Conservation (phyloP, 2,329 filamentous ascomycete species). For the Penicillium verrucosum region DNA sequence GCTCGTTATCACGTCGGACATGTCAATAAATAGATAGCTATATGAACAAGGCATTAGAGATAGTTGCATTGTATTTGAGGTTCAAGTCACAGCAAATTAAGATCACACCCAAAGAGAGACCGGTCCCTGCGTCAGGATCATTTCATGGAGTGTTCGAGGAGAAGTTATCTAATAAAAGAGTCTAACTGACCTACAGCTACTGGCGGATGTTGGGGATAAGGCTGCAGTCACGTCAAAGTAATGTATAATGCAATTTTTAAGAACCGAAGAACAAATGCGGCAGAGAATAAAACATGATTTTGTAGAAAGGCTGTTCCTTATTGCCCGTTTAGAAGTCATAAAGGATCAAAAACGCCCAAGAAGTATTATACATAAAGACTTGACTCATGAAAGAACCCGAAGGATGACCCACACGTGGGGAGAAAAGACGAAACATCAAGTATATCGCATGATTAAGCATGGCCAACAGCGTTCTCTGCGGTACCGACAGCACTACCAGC, state of each 20-base stretch:
- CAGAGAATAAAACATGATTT: neutral
- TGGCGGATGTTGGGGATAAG: neutral
- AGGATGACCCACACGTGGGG: neutral
- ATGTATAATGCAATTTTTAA: neutral
- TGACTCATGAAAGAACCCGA: neutral
- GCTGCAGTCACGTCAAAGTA: neutral
- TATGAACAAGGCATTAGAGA: neutral
- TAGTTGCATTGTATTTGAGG: no score
- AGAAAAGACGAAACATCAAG: neutral
- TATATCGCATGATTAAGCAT: slow-evolving; percentile 1
- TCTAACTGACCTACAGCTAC: neutral
- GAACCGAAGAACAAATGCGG: neutral
- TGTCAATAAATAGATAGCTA: neutral
- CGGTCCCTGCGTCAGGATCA: neutral
- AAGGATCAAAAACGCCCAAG: slow-evolving; percentile 4
- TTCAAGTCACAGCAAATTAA: neutral
- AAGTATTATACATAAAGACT: slow-evolving; percentile 15
- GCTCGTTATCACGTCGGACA: neutral
- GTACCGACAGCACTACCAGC: slow-evolving; percentile 12
- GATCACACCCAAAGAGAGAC: neutral
- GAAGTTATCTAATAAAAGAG: no score
- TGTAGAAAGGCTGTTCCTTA: neutral
- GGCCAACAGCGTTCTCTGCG: slow-evolving; percentile 8
- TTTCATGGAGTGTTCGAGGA: neutral
- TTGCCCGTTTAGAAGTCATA: neutral